Percentiles rank a stretch among this genome's conserved stretches.
Conservation (phyloP, 139 green algal genomes). For the Coelastrella sp. region DNA sequence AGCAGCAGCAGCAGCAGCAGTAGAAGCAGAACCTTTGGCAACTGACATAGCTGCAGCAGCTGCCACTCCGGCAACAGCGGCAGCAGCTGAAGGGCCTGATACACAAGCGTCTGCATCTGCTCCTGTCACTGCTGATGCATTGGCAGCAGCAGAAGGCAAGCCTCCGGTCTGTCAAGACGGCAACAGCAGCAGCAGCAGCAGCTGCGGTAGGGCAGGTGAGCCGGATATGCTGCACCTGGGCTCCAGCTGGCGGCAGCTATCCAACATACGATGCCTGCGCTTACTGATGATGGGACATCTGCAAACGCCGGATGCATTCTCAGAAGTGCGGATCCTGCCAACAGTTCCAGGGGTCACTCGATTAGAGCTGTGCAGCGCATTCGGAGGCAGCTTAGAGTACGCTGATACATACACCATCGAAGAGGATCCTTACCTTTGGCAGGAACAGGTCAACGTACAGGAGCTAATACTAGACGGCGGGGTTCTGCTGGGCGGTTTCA, state of each 20-base stretch:
- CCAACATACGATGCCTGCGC: slow-evolving; percentile 14
- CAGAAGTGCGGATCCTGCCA: slow-evolving; percentile 3
- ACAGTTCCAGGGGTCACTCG: slow-evolving; percentile 20
- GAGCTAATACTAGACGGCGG: slow-evolving; percentile 41
- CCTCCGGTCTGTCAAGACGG: background rate
- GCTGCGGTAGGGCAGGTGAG: background rate
- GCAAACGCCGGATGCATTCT: background rate
- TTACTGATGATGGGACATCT: slow-evolving; percentile 42
- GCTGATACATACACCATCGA: slow-evolving; percentile 34
- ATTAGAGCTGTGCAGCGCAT: slow-evolving; percentile 34
- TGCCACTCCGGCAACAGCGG: background rate
- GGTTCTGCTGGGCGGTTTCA: slow-evolving; percentile 39
- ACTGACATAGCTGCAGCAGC: background rate
- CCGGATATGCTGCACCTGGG: background rate
- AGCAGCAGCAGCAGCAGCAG: slow-evolving; percentile 8
- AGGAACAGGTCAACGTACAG: slow-evolving; percentile 27
- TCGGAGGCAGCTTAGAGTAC: slow-evolving; percentile 17
- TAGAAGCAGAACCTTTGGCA: background rate
- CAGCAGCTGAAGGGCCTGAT: background rate
- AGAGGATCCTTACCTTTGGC: slow-evolving; percentile 34
- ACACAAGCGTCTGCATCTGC: background rate
- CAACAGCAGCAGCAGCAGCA: slow-evolving; percentile 20
- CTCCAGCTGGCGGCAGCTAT: slow-evolving; percentile 13
- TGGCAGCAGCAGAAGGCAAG: background rate
- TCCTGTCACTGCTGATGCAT: no score